Base-by-base conservation (phyloP, 139 green algal genomes). In the Picochlorum sp. region DNA sequence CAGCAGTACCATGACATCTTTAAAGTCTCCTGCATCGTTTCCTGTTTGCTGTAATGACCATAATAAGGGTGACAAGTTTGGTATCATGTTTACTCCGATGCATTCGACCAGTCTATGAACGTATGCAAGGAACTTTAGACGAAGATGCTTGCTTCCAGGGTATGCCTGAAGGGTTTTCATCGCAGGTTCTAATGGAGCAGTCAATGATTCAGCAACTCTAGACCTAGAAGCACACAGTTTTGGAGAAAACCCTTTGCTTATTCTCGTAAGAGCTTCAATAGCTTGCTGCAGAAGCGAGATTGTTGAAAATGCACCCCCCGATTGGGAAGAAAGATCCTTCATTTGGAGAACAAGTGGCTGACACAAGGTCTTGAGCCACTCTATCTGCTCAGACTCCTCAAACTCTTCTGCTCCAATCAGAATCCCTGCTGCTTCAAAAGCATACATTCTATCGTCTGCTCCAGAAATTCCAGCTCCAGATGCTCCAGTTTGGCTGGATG, bases 61-160 rank as follows among this genome's bases (percentile, higher is more conserved):
- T 28, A 94, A 64, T 2, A 78, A 72, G 12, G 56, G 18, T 0
- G 79, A 71, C 37, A 89, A 64, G 55, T 67, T 73, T 2, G 75
- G 77, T 63, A 91, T 62, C 18, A 87, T 44, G 10, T 29, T 44
- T 59, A 18, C 25, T 22, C 67, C 73, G 35, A 95, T 68, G 43
- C 64, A 78, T 67, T 96, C 88, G 39, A 95, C 85, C 70, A 94
- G 68, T 26, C 88, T 76, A 74, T 96, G 87, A 22, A 95, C 45
- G 32, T 86, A 81, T 22, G 64, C 75, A 29, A 93, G 83, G 68
- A 91, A 84, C 47, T 85, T 77, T 5, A 61, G 63, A 5, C 81
- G 70, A 29, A 94, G 72, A 55, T 71, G 54, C 61, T 75, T 81
- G 67, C 77, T 62, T 44, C 31, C 31, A 8, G 83, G 81, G 9